These are phyloP conservation scores for Pyrrhoderma noxium DNA, from an alignment of 1,284 basidiomycete species.

Conservation along the genomic window DNA sequence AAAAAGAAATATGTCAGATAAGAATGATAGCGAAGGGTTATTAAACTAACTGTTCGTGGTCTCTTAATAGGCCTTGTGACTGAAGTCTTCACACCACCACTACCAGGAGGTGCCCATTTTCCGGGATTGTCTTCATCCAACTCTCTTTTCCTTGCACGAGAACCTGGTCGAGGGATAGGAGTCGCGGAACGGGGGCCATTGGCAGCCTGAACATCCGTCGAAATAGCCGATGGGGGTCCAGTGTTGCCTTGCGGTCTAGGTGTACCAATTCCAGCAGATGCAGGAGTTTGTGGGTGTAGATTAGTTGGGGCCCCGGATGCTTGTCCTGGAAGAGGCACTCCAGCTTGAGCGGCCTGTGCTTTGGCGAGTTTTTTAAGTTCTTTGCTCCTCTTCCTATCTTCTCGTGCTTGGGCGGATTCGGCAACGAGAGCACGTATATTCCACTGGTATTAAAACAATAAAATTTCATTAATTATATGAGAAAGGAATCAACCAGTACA, in stretches of 20 bases:
- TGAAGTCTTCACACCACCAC: slow-evolving; percentile 43
- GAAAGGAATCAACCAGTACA: no score
- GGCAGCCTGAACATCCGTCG: background rate
- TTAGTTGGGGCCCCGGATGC: slow-evolving; percentile 24
- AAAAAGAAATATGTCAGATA: slow-evolving; percentile 3
- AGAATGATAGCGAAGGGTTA: background rate
- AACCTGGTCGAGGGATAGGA: slow-evolving; percentile 9
- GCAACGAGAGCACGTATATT: slow-evolving; percentile 54
- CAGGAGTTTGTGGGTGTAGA: slow-evolving; percentile 13
- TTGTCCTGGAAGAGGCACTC: slow-evolving; percentile 26
- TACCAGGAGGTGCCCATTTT: slow-evolving; percentile 10
- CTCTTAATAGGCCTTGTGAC: slow-evolving; percentile 70
- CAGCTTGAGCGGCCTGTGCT: slow-evolving; percentile 32
- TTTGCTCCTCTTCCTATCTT: slow-evolving; percentile 76
- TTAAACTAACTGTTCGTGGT: slow-evolving; percentile 56
- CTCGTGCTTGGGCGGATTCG: slow-evolving; percentile 67
- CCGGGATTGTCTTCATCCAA: slow-evolving; percentile 30
- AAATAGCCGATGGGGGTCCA: slow-evolving; percentile 1
- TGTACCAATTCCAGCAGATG: slow-evolving; percentile 23
- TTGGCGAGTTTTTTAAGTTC: slow-evolving; percentile 65
- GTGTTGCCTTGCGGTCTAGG: slow-evolving; percentile 27
- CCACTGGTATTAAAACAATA: slow-evolving; percentile 42
- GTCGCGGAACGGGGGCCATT: slow-evolving; percentile 7
- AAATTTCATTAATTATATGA: no score
- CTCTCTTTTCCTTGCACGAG: slow-evolving; percentile 46